Evolutionary conservation across 805 yeast genomes (phyloP).

Genomic region (Myxozyma vanderwaltii): DNA sequence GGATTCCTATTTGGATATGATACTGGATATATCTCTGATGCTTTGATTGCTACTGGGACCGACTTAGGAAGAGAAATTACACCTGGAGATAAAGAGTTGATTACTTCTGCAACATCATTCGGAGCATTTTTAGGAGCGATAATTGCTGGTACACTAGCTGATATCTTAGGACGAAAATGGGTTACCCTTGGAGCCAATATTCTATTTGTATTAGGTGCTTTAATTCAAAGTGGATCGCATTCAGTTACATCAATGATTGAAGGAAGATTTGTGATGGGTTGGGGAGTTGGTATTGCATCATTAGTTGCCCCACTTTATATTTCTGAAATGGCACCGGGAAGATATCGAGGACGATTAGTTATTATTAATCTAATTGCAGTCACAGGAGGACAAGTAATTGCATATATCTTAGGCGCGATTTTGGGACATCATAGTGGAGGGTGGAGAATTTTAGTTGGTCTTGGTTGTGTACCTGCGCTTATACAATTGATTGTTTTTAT

Average conservation of each 20-base stretch:
- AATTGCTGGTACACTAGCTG: conserved; percentile 80
- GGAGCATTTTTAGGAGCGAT: conserved; percentile 86
- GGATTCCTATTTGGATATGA: conserved; percentile 98
- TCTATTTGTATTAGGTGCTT: conserved; percentile 81
- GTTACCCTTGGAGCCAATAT: conserved; percentile 80
- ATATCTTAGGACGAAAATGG: conserved; percentile 79
- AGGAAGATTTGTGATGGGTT: conserved; percentile 94
- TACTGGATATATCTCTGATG: conserved; percentile 94
- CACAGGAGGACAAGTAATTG: conserved; percentile 93
- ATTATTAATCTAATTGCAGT: conserved; percentile 84
- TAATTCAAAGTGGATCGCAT: conserved; percentile 77
- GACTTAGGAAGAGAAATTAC: conserved; percentile 65
- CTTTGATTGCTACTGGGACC: conserved; percentile 79
- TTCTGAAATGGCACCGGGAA: conserved; percentile 82
- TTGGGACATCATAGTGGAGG: conserved; percentile 72
- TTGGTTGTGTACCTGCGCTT: conserved; percentile 87
- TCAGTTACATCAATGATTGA: conserved; percentile 86
- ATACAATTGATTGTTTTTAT: conserved; percentile 73
- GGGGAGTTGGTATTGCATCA: conserved; percentile 95
- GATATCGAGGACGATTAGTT: conserved; percentile 87
- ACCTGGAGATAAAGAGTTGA: conserved; percentile 80
- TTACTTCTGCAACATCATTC: conserved; percentile 90
- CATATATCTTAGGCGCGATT: conserved; percentile 92
- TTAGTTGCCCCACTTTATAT: conserved; percentile 92
- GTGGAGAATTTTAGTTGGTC: conserved; percentile 91